Conservation (phyloP, 176 grass and related monocot species). For the Raddia distichophylla region DNA sequence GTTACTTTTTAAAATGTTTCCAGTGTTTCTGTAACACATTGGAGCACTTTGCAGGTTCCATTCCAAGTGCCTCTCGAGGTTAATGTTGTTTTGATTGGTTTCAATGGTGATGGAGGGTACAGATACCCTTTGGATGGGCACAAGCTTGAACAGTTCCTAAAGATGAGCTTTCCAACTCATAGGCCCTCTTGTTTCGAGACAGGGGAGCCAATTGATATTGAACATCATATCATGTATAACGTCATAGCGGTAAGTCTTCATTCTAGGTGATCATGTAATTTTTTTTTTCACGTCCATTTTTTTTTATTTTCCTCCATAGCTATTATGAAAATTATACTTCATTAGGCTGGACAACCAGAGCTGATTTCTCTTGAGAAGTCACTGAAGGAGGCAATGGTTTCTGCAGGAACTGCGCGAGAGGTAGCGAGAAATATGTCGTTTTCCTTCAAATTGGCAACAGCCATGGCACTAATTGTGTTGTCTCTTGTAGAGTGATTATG, state of each 20-base stretch:
- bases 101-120: conserved; percentile 90
- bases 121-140: conserved; percentile 80
- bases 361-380: conserved; percentile 93
- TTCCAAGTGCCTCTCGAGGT: conserved; percentile 99
- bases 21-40: conserved; percentile 23
- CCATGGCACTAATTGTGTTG: conserved; percentile 42
- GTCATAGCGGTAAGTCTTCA: conserved; percentile 72
- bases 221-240: conserved; percentile 96
- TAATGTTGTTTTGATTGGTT: conserved; percentile 94
- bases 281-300: conserved; percentile 12
- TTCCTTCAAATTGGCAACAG: not conserved
- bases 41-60: conserved; percentile 73
- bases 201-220: conserved; percentile 97
- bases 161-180: conserved; percentile 83
- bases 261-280: conserved; percentile 26
- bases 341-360: conserved; percentile 95
- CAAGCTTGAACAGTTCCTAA: conserved; percentile 88
- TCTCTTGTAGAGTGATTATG: conserved; percentile 82
- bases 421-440: conserved; percentile 49
- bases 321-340: conserved; percentile 36
- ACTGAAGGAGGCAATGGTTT: conserved; percentile 84
- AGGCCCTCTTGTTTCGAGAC: conserved; percentile 94
- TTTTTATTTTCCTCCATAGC: conserved; percentile 18
- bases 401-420: conserved; percentile 85
- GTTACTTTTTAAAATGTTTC: not conserved